These are phyloP conservation scores for Thraustochytrium striatum DNA, from an alignment of 352 stramenopile species.

Conservation along the genomic window DNA sequence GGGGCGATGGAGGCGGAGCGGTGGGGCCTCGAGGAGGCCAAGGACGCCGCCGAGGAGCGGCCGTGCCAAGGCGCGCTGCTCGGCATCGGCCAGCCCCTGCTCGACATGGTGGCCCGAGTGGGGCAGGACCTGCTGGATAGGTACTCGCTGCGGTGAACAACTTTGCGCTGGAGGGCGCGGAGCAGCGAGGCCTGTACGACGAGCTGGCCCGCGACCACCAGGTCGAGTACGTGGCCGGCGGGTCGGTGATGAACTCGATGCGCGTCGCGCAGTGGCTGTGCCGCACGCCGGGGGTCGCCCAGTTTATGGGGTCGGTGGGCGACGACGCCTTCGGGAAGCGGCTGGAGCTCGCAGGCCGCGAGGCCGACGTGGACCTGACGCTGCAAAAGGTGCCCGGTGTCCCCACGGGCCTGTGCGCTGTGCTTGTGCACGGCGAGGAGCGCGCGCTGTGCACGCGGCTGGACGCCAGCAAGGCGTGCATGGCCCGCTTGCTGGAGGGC, in stretches of 20 bases:
- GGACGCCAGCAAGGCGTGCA: slow-evolving; percentile 75
- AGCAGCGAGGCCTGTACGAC: slow-evolving; percentile 72
- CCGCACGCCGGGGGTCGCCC: slow-evolving; percentile 77
- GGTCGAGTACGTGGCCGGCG: slow-evolving; percentile 91
- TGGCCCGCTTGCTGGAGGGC: slow-evolving; percentile 61
- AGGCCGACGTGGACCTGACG: slow-evolving; percentile 89
- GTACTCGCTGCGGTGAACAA: slow-evolving; percentile 79
- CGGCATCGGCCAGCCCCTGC: slow-evolving; percentile 94
- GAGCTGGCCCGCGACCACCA: slow-evolving; percentile 63
- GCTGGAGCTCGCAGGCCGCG: slow-evolving; percentile 81
- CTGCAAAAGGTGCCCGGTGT: slow-evolving; percentile 87
- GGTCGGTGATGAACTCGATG: slow-evolving; percentile 98
- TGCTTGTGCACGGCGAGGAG: slow-evolving; percentile 90
- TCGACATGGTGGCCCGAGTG: slow-evolving; percentile 94
- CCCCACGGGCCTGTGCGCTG: slow-evolving; percentile 94
- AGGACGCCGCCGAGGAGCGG: not conserved
- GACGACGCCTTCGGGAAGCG: slow-evolving; percentile 85
- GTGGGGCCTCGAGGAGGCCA: not conserved
- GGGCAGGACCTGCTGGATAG: slow-evolving; percentile 87
- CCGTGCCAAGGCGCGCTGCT: slow-evolving; percentile 62
- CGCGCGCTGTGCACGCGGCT: slow-evolving; percentile 93
- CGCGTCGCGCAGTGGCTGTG: slow-evolving; percentile 99
- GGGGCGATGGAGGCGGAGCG: too few relatives aligned
- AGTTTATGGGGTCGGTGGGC: slow-evolving; percentile 94
- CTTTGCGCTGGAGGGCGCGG: slow-evolving; percentile 60